Evolutionary conservation across 2,329 filamentous ascomycete genomes (phyloP).

Genomic region (Claviceps sp.): DNA sequence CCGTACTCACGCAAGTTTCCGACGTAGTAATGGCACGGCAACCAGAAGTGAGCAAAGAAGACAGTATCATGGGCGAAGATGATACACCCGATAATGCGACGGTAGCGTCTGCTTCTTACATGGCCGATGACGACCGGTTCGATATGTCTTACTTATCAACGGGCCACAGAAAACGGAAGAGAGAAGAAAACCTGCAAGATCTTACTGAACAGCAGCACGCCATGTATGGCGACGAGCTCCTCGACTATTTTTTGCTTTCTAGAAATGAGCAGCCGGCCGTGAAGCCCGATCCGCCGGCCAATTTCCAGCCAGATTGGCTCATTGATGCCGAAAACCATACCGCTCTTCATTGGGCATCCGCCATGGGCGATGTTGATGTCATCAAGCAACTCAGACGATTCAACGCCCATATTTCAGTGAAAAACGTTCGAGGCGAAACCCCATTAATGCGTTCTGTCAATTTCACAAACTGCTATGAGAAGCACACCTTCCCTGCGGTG

Average conservation of each 20-base stretch:
- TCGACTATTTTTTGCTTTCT: slow-evolving; percentile 90
- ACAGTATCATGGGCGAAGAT: slow-evolving; percentile 53
- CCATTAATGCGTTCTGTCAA: slow-evolving; percentile 88
- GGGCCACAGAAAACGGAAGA: slow-evolving; percentile 64
- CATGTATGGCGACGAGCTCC: slow-evolving; percentile 79
- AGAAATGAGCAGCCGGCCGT: slow-evolving; percentile 62
- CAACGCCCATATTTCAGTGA: slow-evolving; percentile 58
- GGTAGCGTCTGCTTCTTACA: slow-evolving; percentile 70
- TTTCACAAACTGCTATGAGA: slow-evolving; percentile 95
- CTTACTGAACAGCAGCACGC: slow-evolving; percentile 71
- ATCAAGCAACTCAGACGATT: slow-evolving; percentile 77
- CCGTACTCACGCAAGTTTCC: slow-evolving; percentile 2
- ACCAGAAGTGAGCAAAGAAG: slow-evolving; percentile 54
- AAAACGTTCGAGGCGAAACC: slow-evolving; percentile 68
- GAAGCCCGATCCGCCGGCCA: slow-evolving; percentile 65
- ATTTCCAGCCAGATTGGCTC: slow-evolving; percentile 80
- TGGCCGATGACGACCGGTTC: slow-evolving; percentile 69
- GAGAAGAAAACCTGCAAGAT: slow-evolving; percentile 49
- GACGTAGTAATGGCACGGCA: slow-evolving; percentile 12
- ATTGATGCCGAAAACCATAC: slow-evolving; percentile 91
- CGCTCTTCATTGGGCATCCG: slow-evolving; percentile 90
- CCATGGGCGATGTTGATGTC: slow-evolving; percentile 91
- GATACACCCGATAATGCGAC: slow-evolving; percentile 76
- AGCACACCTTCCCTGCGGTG: slow-evolving; percentile 75
- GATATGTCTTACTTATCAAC: slow-evolving; percentile 52